Evolutionary conservation across 441 rosid genomes (phyloP).

Genomic region (Adansonia grandidieri): DNA sequence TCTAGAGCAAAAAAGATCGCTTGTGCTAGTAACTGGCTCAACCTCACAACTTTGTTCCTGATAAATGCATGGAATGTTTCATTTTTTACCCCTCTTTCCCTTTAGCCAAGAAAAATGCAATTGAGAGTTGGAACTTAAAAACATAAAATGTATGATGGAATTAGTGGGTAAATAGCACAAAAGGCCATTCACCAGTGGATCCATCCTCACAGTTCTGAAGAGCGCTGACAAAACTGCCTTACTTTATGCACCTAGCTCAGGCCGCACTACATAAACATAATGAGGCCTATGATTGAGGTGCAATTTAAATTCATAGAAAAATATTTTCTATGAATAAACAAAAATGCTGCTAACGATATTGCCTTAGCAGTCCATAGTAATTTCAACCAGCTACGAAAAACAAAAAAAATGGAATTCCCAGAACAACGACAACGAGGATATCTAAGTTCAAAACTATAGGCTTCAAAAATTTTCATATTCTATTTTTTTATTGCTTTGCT

Average conservation of each 20-base stretch:
- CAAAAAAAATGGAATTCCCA: background rate
- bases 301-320: background rate
- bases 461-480: background rate
- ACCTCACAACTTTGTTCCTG: background rate
- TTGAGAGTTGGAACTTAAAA: background rate
- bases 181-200: conserved; percentile 11
- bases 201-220: background rate
- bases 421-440: background rate
- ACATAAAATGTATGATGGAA: background rate
- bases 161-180: conserved; percentile 12
- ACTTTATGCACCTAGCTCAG: conserved; percentile 9
- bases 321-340: background rate
- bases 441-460: background rate
- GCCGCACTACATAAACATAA: background rate
- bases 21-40: background rate
- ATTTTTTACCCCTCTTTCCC: background rate
- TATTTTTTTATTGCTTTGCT: background rate
- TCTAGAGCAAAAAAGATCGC: background rate
- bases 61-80: background rate
- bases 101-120: background rate
- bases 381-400: background rate
- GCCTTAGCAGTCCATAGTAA: background rate
- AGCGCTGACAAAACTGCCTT: background rate
- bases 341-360: background rate
- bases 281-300: conserved; percentile 7